phyloP scores from a whole-genome alignment of 148 eudicot species.

The Vaccinium myrtillus region DNA sequence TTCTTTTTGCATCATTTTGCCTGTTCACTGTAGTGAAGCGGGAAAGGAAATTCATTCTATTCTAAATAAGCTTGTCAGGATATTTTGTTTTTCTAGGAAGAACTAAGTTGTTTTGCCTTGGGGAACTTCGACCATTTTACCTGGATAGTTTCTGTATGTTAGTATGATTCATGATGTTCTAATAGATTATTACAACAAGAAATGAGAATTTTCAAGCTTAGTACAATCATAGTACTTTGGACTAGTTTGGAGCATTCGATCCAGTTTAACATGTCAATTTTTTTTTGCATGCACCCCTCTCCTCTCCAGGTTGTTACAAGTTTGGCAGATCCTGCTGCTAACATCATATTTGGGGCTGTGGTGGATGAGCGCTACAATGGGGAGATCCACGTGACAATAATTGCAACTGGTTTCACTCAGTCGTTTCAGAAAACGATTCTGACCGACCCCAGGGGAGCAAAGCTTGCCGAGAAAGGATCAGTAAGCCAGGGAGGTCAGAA shows the following conservation, averaged over 20 bases:
- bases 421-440: constrained; percentile 89
- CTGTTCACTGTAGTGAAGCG: not conserved
- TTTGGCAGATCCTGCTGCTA: constrained; percentile 96
- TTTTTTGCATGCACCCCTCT: not conserved
- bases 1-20: constrained; percentile 11
- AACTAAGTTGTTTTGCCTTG: not conserved
- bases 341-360: constrained; percentile 98
- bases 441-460: constrained; percentile 72
- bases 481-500: constrained; percentile 45
- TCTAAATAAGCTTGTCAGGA: not conserved
- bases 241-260: not conserved
- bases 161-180: not conserved
- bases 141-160: not conserved
- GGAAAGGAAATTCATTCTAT: not conserved
- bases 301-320: constrained; percentile 79
- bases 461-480: constrained; percentile 46
- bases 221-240: not conserved
- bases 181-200: not conserved
- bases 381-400: constrained; percentile 90
- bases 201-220: not conserved
- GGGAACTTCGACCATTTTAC: not conserved
- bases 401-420: constrained; percentile 93
- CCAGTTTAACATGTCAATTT: not conserved
- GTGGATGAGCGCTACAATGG: constrained; percentile 97
- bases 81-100: not conserved